A percentile compares a stretch with the other conserved stretches of the same genome.
These are phyloP conservation scores for Deuterostichococcus epilithicus DNA, from an alignment of 139 green algal genomes.

Conservation along the genomic window DNA sequence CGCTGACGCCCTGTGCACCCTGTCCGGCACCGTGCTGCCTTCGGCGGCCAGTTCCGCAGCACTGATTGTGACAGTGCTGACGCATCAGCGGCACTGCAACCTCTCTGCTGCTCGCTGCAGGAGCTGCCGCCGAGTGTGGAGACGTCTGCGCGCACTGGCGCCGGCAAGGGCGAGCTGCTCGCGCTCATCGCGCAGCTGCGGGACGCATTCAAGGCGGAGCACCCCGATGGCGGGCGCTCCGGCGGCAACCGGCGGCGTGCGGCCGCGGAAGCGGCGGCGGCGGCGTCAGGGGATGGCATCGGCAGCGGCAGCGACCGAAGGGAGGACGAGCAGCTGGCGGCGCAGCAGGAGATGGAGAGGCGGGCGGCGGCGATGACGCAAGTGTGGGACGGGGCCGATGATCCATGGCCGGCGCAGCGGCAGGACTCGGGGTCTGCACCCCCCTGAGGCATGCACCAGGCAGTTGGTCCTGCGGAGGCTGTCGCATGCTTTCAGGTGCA, in stretches of 20 bases:
- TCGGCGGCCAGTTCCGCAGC: background rate
- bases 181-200: slow-evolving; percentile 53
- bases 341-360: too few relatives aligned
- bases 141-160: slow-evolving; percentile 37
- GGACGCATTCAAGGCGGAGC: slow-evolving; percentile 4
- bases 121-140: slow-evolving; percentile 46
- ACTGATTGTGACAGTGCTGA: slow-evolving; percentile 29
- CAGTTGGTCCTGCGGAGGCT: too few relatives aligned
- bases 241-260: too few relatives aligned
- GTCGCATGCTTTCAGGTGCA: too few relatives aligned
- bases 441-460: too few relatives aligned
- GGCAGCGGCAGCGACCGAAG: too few relatives aligned
- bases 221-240: background rate
- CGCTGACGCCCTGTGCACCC: background rate
- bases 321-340: too few relatives aligned
- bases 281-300: too few relatives aligned
- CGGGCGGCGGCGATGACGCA: background rate
- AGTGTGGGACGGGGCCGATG: background rate
- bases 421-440: too few relatives aligned
- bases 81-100: too few relatives aligned
- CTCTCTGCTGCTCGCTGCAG: too few relatives aligned
- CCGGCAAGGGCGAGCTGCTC: slow-evolving; percentile 56
- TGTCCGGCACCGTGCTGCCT: background rate
- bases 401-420: background rate
- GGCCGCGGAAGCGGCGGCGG: too few relatives aligned